Conservation (phyloP, 306 rosid species). For the Morella rubra region DNA sequence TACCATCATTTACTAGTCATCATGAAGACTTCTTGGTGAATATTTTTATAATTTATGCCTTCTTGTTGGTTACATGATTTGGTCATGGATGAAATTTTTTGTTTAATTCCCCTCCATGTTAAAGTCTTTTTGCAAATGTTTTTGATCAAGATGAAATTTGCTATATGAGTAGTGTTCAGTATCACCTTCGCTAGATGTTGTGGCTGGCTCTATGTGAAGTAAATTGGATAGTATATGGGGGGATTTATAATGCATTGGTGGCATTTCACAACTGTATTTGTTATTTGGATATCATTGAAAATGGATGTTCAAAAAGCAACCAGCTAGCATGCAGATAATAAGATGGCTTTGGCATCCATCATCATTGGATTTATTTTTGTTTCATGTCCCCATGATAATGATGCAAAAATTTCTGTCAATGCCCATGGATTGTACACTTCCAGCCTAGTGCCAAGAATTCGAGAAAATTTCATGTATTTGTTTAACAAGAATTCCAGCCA, state of each 20-base stretch:
- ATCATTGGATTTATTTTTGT: background rate
- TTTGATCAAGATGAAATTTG: background rate
- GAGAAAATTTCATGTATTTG: too few relatives aligned
- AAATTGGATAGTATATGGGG: too few relatives aligned
- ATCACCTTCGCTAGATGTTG: background rate
- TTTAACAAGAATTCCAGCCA: background rate
- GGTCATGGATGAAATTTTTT: background rate
- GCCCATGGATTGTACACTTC: background rate
- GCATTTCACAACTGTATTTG: too few relatives aligned
- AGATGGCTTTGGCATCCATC: background rate
- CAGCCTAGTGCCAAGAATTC: background rate
- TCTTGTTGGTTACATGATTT: background rate
- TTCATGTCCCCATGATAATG: background rate
- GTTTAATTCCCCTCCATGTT: background rate
- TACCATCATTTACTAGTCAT: background rate
- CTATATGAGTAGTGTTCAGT: background rate
- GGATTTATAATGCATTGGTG: too few relatives aligned
- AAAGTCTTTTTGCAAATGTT: background rate
- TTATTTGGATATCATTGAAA: too few relatives aligned
- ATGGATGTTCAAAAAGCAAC: too few relatives aligned
- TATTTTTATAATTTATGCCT: background rate
- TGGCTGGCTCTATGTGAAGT: too few relatives aligned
- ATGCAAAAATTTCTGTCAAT: background rate
- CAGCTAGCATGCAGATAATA: too few relatives aligned
- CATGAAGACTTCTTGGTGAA: slow-evolving; percentile 13